phyloP scores from a whole-genome alignment of 192 early-diverging fungal genomes.

The Coemansia sp. region DNA sequence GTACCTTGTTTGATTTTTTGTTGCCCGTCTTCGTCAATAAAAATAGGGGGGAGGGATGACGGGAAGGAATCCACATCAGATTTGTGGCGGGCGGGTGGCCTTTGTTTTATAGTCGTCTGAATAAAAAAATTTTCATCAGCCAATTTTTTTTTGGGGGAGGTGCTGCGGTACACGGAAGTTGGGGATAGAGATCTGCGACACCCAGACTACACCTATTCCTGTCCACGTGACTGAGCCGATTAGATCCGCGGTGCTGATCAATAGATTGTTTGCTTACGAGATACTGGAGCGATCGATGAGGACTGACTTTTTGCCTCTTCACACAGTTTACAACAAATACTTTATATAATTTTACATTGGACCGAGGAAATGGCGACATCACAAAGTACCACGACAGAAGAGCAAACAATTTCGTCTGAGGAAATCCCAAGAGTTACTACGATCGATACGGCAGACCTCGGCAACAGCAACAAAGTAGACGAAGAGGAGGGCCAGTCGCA shows the following conservation, averaged over 20 bases:
- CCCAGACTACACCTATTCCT: background rate
- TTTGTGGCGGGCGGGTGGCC: background rate
- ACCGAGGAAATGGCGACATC: background rate
- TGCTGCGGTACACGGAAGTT: background rate
- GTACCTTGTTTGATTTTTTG: slow-evolving; percentile 15
- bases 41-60: slow-evolving; percentile 34
- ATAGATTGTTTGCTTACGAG: slow-evolving; percentile 3
- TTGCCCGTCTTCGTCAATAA: slow-evolving; percentile 39
- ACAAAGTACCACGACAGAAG: slow-evolving; percentile 8
- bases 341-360: background rate
- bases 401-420: slow-evolving; percentile 1
- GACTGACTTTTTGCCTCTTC: background rate
- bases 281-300: background rate
- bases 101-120: slow-evolving; percentile 33
- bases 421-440: background rate
- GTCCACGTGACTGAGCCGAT: background rate
- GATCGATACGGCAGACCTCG: slow-evolving; percentile 44
- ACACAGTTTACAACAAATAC: background rate
- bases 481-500: slow-evolving; percentile 53
- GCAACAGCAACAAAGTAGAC: background rate
- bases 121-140: slow-evolving; percentile 22
- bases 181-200: background rate
- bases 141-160: background rate
- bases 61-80: slow-evolving; percentile 39
- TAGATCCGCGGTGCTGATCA: background rate